Evolutionary conservation across 495 filamentous ascomycete genomes (phyloP).

Genomic region (Penicillium bialowiezense): DNA sequence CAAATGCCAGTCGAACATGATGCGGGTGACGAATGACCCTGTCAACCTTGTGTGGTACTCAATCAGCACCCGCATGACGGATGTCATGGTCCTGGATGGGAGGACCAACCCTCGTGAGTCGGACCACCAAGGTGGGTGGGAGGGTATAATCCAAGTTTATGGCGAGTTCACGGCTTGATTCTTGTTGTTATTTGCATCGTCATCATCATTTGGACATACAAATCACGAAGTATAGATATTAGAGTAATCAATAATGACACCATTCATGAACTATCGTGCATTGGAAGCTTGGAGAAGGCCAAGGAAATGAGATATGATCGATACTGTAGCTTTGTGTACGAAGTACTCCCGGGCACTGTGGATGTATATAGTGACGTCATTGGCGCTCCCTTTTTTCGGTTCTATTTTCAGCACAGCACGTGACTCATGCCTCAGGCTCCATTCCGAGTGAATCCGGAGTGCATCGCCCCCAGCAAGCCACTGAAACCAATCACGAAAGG

Average conservation of each 20-base stretch:
- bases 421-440: constrained; percentile 6
- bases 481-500: background rate
- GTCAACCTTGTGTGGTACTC: constrained; percentile 41
- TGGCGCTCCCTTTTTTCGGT: constrained; percentile 5
- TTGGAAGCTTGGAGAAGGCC: no score
- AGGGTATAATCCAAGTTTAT: constrained; percentile 50
- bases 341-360: no score
- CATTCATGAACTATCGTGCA: background rate
- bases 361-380: background rate
- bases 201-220: constrained; percentile 9
- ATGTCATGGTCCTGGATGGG: constrained; percentile 40
- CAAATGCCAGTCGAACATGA: constrained; percentile 45
- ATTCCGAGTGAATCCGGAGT: background rate
- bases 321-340: no score
- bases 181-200: constrained; percentile 1
- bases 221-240: constrained; percentile 10
- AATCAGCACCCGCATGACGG: constrained; percentile 36
- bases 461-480: constrained; percentile 1
- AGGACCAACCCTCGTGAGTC: constrained; percentile 30
- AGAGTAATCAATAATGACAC: background rate
- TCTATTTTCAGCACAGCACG: constrained; percentile 1
- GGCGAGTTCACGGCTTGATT: constrained; percentile 20
- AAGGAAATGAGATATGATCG: no score
- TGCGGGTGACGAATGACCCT: constrained; percentile 30
- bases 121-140: constrained; percentile 54